Base-by-base conservation (phyloP, 495 filamentous ascomycete genomes). In the Pyrenopolyporus hunteri region DNA sequence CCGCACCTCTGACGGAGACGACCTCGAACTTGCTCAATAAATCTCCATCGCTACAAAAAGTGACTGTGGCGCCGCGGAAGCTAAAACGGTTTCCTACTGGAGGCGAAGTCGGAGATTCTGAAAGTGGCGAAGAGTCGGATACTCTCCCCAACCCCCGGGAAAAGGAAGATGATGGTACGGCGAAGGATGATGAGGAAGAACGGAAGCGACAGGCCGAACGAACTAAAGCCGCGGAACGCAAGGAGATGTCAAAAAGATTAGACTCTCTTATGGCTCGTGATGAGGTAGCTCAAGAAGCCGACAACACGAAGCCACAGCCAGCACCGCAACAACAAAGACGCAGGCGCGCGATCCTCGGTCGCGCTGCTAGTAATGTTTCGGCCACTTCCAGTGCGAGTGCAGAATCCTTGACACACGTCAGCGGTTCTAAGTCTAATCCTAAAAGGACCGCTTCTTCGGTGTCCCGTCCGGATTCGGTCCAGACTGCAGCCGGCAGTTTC, bases 281-380 rank as follows among this genome's bases (percentile, higher is more conserved):
- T 31, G 65, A 45, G 1, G 51, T 26, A 25, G 59, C 35, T 56
- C 70, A 43, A 19, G 59, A 52, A n/a, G 37, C 46, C 14, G 29
- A 47, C 31, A 49, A 48, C 16, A 8, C 35, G 25, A 57, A 63
- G 14, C 59, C 64, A 32, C 67, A 56, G 48, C 60, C 53, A 37
- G 69, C 36, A 57, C 62, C 47, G 49, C 53, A 42, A 28, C 68
- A 64, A 43, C 64, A 56, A 10, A 68, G 74, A 1, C 70, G 78
- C 5, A 74, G 76, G 25, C 75, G 75, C 4, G 65, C 78, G 35
- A 78, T 83, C 19, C 53, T 84, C 1, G 81, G 80, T 20, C 74
- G 82, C 29, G 81, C 76, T 0, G 62, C 76, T 8, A 83, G 80
- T 58, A 84, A 82, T 57, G 73, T 75, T 0, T 83, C 80, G 1